Conservation (phyloP, 192 early-diverging fungal genomes). For the Coemansia brasiliensis region DNA sequence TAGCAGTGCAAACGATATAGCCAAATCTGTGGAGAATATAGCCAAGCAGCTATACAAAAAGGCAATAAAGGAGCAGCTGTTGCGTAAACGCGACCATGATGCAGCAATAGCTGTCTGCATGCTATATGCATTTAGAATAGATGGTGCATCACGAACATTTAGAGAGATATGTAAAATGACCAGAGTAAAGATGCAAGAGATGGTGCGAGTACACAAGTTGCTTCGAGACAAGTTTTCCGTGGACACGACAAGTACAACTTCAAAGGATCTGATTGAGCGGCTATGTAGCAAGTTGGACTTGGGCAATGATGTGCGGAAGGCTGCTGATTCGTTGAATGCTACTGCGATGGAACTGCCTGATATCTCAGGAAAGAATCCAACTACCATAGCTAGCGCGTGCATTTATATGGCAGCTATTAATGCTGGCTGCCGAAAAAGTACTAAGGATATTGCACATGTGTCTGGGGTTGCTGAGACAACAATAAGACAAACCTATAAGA, state of each 20-base stretch:
- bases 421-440: constrained; percentile 60
- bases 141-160: constrained; percentile 82
- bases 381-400: constrained; percentile 87
- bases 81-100: constrained; percentile 77
- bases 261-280: constrained; percentile 71
- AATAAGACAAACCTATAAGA: constrained; percentile 80
- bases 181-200: constrained; percentile 87
- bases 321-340: constrained; percentile 66
- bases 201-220: constrained; percentile 69
- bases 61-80: constrained; percentile 80
- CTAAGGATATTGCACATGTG: constrained; percentile 76
- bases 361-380: constrained; percentile 89
- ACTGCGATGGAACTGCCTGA: constrained; percentile 73
- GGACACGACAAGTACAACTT: constrained; percentile 61
- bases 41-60: constrained; percentile 92
- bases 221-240: constrained; percentile 54
- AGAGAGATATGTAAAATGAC: constrained; percentile 89
- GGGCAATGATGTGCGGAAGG: constrained; percentile 65
- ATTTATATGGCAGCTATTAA: constrained; percentile 83
- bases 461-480: constrained; percentile 91
- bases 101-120: constrained; percentile 91
- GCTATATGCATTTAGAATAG: constrained; percentile 84
- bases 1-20: constrained; percentile 77
- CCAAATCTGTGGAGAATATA: constrained; percentile 75
- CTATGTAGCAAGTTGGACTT: constrained; percentile 79